phyloP scores from a whole-genome alignment of 805 yeast species.

The Pichia gijzeniarum region DNA sequence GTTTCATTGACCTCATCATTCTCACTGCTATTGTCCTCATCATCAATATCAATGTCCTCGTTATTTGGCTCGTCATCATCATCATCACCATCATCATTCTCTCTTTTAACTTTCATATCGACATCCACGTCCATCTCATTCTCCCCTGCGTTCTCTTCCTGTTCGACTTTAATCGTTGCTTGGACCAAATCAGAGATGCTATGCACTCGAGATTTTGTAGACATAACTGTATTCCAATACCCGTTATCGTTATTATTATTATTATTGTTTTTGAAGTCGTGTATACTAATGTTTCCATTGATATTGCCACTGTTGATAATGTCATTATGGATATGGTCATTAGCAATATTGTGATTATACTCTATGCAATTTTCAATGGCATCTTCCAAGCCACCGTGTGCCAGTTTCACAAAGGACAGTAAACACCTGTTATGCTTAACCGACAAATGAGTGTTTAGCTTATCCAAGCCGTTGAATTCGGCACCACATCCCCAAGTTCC shows the following conservation, averaged over 20 bases:
- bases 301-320: neutral
- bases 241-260: neutral
- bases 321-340: neutral
- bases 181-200: constrained; percentile 7
- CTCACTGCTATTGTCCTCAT: too few relatives aligned
- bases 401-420: too few relatives aligned
- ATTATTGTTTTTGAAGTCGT: neutral
- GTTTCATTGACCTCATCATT: too few relatives aligned
- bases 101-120: too few relatives aligned
- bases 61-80: too few relatives aligned
- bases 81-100: neutral
- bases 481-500: constrained; percentile 14
- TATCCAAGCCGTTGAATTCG: neutral
- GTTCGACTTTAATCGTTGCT: constrained; percentile 7
- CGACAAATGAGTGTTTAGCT: neutral
- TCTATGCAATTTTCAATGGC: constrained; percentile 1
- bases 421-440: neutral
- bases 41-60: too few relatives aligned
- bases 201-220: neutral
- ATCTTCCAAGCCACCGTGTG: too few relatives aligned
- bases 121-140: neutral
- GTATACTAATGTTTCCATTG: too few relatives aligned
- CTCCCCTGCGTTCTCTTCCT: neutral
- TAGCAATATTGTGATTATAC: neutral
- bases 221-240: constrained; percentile 3